Evolutionary conservation across 2,329 filamentous ascomycete genomes (phyloP), one percentile per base, ranked within the genome.

Genomic region (Microascus cirrosus): DNA sequence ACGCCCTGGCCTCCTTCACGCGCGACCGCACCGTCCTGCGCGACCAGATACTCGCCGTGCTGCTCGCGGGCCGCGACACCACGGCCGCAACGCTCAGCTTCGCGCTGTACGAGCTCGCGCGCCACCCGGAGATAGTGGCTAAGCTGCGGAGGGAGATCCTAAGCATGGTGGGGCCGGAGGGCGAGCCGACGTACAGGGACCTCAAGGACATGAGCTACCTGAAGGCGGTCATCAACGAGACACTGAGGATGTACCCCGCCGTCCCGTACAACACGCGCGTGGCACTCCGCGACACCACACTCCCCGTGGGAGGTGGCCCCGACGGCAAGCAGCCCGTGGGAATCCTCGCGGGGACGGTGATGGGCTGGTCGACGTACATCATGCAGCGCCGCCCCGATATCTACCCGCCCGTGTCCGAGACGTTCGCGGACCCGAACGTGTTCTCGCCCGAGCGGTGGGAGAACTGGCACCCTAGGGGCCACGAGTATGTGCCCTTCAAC

Each of bases 131-230:
- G 2, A 78, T 83, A 2, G 81, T 90, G 3, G 69, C 74, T 56
- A 88, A 84, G 67, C 77, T 96, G 56, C 84, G 91, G 25, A 71
- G 74, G 25, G 90, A 96, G 70, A 90, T 96, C 65, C 69, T 85
- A 28, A 68, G 78, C 1, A 75, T 76, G 0, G 80, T 96, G 4
- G 91, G 91, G 1, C 69, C 79, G 7, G 73, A 82, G 15, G 71
- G 77, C 6, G 72, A 77, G 3, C 85, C 86, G 0, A 90, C 86
- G 0, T 96, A 95, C 69, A 79, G 83, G 13, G 82, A 96, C 67
- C 78, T 96, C 60, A 96, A 95, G 76, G 79, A 79, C 62, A 95
- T 96, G 90, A 86, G 87, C 65, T 96, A 93, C 69, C 81, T 94
- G 59, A 76, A 83, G 70, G 77, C 85, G 64, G 73, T 87, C 55